These are phyloP conservation scores for Zymoseptoria pseudotritici DNA, from an alignment of 2,329 filamentous ascomycete genomes.

Conservation along the genomic window DNA sequence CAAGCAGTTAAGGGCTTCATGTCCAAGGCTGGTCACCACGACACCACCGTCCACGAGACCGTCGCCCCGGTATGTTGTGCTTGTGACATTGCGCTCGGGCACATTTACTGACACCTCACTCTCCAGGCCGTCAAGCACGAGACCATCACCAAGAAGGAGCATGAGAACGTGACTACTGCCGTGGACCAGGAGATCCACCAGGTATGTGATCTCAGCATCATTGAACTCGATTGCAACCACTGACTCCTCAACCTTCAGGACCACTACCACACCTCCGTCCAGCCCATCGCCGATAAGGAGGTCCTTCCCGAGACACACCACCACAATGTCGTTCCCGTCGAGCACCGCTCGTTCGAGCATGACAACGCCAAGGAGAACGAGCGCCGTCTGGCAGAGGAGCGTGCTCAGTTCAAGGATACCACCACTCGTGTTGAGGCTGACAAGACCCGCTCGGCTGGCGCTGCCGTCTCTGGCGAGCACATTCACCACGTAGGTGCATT, in stretches of 20 bases:
- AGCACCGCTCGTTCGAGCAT: conserved; percentile 57
- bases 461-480: conserved; percentile 53
- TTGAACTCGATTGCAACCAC: no score
- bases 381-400: conserved; percentile 46
- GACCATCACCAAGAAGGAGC: conserved; percentile 37
- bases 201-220: no score
- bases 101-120: neutral
- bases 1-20: conserved; percentile 45
- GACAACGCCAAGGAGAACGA: conserved; percentile 46
- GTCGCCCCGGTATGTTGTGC: conserved; percentile 41
- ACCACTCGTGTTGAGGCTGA: conserved; percentile 41
- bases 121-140: conserved; percentile 39
- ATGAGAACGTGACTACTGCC: conserved; percentile 54
- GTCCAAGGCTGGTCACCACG: conserved; percentile 53
- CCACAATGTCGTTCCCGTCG: conserved; percentile 51
- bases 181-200: conserved; percentile 44
- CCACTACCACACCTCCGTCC: conserved; percentile 63
- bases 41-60: conserved; percentile 63
- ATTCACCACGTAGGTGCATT: conserved; percentile 44
- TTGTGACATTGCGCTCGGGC: conserved; percentile 38
- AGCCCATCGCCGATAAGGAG: conserved; percentile 53
- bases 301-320: conserved; percentile 55
- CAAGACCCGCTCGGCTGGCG: conserved; percentile 42
- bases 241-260: conserved; percentile 51
- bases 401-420: conserved; percentile 47